A percentile compares a stretch with the other conserved stretches of the same genome.
These are phyloP conservation scores for Mycocentrospora acerina DNA, from an alignment of 2,329 filamentous ascomycete species.

Conservation along the genomic window DNA sequence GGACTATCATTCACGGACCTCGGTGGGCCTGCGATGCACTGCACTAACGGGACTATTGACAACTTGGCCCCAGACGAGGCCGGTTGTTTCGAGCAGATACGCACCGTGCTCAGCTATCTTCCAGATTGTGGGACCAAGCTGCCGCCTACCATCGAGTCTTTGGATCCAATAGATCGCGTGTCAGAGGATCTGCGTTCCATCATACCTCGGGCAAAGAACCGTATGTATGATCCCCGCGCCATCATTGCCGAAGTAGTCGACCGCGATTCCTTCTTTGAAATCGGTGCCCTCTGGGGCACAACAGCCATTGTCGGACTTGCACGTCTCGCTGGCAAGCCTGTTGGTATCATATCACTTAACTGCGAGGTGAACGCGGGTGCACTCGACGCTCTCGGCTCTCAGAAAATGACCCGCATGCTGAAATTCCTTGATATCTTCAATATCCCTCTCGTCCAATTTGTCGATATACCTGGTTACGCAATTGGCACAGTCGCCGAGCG, in stretches of 20 bases:
- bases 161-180: conserved; percentile 54
- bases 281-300: conserved; percentile 63
- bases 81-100: conserved; percentile 63
- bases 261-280: conserved; percentile 61
- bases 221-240: conserved; percentile 62
- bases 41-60: conserved; percentile 66
- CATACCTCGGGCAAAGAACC: conserved; percentile 58
- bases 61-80: conserved; percentile 62
- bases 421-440: conserved; percentile 69
- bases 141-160: conserved; percentile 51
- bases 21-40: conserved; percentile 63
- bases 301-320: conserved; percentile 64
- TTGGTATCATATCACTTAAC: conserved; percentile 62
- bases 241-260: conserved; percentile 62
- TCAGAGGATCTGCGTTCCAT: conserved; percentile 56
- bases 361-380: conserved; percentile 63
- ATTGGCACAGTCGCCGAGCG: conserved; percentile 65
- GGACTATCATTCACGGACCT: conserved; percentile 60
- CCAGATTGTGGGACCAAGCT: conserved; percentile 59
- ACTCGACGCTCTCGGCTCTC: conserved; percentile 60
- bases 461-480: conserved; percentile 63
- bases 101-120: conserved; percentile 58
- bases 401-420: conserved; percentile 61
- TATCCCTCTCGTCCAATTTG: conserved; percentile 63
- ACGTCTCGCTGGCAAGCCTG: conserved; percentile 56